Conservation (phyloP, 768 basidiomycete species). For the Termitomyces sp. region DNA sequence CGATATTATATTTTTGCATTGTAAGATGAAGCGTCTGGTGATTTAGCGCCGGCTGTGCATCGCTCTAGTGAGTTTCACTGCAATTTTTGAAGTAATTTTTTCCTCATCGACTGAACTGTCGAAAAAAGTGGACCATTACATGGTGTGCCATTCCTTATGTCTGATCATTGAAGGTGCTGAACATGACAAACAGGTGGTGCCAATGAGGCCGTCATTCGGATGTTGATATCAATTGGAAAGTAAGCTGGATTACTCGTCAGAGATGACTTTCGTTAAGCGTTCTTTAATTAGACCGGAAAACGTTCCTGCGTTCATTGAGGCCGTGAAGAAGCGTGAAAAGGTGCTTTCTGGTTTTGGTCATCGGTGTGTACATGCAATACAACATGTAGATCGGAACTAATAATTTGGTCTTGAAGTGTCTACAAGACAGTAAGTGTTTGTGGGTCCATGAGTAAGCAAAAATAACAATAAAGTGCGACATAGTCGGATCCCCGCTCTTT, state of each 20-base stretch:
- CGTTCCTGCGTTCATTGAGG: constrained; percentile 79
- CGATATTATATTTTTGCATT: not conserved
- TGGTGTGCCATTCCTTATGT: constrained; percentile 29
- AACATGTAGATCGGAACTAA: not conserved
- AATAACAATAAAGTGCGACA: not conserved
- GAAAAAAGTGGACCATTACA: constrained; percentile 60
- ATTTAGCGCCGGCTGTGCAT: constrained; percentile 76
- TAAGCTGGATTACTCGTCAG: constrained; percentile 25
- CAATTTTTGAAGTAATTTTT: not conserved
- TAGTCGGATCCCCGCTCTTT: constrained; percentile 89
- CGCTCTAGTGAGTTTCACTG: constrained; percentile 64
- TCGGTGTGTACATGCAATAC: constrained; percentile 37
- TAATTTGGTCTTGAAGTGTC: constrained; percentile 31
- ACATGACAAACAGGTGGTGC: constrained; percentile 60
- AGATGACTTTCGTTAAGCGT: not conserved
- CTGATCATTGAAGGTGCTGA: not conserved
- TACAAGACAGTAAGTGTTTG: constrained; percentile 60
- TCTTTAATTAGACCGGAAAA: constrained; percentile 56
- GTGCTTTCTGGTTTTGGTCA: constrained; percentile 91
- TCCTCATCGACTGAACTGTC: not conserved
- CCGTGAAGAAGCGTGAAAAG: constrained; percentile 84
- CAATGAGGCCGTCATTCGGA: constrained; percentile 91
- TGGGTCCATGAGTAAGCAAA: not conserved
- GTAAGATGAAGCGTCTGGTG: not conserved
- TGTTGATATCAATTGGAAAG: constrained; percentile 86